Conservation (phyloP, 768 basidiomycete genomes). For the Leccinellum albellum region DNA sequence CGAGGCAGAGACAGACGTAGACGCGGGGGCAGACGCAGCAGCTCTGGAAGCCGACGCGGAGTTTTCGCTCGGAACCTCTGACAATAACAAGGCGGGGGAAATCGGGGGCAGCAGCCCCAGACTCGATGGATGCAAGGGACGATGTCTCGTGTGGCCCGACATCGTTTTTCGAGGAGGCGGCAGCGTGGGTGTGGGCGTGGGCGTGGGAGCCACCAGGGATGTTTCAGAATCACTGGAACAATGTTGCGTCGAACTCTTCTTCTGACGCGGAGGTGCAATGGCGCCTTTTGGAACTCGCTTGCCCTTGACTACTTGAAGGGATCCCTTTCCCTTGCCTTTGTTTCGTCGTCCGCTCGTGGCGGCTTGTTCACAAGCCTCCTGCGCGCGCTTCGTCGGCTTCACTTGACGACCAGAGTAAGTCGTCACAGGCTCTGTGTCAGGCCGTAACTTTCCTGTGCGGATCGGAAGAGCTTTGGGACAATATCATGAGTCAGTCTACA, state of each 20-base stretch:
- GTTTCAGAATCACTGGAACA: neutral
- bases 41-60: neutral
- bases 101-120: slow-evolving; percentile 2
- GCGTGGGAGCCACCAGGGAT: neutral
- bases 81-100: neutral
- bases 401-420: slow-evolving; percentile 25
- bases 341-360: neutral
- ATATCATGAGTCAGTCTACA: neutral
- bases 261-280: neutral
- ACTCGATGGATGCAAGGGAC: slow-evolving; percentile 14
- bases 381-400: slow-evolving; percentile 19
- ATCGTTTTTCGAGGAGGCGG: neutral
- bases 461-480: slow-evolving; percentile 9
- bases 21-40: no score
- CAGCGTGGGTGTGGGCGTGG: neutral
- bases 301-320: neutral
- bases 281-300: neutral
- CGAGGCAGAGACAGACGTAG: neutral
- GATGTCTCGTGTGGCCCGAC: neutral
- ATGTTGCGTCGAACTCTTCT: neutral
- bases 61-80: neutral
- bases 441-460: slow-evolving; percentile 1
- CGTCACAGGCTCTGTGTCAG: slow-evolving; percentile 7
- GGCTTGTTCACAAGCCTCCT: slow-evolving; percentile 5
- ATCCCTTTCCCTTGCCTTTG: slow-evolving; percentile 2